A percentile compares a stretch with the other conserved stretches of the same genome.
Evolutionary conservation across 108 stramenopile species (phyloP).

Genomic region (Cyclotella cryptica): DNA sequence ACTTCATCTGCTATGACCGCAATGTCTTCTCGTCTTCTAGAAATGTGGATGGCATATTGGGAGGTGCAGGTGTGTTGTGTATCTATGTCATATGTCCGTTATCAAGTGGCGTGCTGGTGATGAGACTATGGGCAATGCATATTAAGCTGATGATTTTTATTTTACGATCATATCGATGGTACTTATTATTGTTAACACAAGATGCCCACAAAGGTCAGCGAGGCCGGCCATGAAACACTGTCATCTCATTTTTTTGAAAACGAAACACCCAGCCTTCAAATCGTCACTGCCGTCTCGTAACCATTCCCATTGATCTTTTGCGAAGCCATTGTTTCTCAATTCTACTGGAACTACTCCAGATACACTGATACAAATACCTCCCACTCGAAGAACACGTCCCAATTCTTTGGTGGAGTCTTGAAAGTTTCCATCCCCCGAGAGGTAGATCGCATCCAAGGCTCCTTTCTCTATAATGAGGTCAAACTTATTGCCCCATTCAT

Average conservation of each 20-base stretch:
- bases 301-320: conserved; percentile 64
- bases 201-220: too few species aligned
- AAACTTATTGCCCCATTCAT: conserved; percentile 60
- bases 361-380: conserved; percentile 65
- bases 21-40: not conserved
- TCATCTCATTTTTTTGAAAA: conserved; percentile 48
- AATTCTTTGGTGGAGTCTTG: conserved; percentile 68
- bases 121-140: not conserved
- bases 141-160: too few species aligned
- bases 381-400: conserved; percentile 54
- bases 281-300: conserved; percentile 75
- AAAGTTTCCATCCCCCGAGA: conserved; percentile 78
- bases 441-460: conserved; percentile 79
- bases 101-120: not conserved
- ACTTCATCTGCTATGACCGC: not conserved
- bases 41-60: not conserved
- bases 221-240: not conserved
- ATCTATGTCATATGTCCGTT: not conserved
- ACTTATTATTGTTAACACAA: too few species aligned
- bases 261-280: conserved; percentile 82
- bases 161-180: too few species aligned
- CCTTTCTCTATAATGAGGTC: conserved; percentile 85
- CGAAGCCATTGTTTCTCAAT: conserved; percentile 58
- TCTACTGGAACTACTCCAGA: conserved; percentile 79
- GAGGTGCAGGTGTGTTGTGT: not conserved